Conservation (phyloP, 139 green algal genomes). For the Trebouxia sp. region DNA sequence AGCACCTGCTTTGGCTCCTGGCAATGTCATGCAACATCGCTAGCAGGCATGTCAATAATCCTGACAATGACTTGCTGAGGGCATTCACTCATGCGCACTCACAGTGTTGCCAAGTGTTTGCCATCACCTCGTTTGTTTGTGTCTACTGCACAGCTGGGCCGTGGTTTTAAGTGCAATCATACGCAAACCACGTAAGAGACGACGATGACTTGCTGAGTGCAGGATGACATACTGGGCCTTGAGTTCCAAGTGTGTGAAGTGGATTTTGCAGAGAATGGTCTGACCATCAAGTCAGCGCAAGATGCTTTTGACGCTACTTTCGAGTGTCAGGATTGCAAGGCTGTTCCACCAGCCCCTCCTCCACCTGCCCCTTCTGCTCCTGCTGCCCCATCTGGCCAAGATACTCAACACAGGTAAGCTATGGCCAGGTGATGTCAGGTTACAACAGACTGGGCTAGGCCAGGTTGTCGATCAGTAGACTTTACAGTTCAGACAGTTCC, state of each 20-base stretch:
- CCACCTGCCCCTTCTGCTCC: not conserved
- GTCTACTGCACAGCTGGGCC: too few species aligned
- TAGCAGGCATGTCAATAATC: not conserved
- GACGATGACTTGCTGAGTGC: too few species aligned
- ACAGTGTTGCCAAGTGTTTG: too few species aligned
- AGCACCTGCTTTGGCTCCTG: too few species aligned
- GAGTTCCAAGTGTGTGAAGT: slow-evolving; percentile 30
- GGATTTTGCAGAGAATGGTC: not conserved
- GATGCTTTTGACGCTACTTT: slow-evolving; percentile 4
- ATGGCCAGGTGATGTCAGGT: too few species aligned
- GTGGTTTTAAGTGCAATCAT: too few species aligned
- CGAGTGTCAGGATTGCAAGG: not conserved
- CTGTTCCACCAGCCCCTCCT: not conserved
- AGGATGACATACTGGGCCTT: slow-evolving; percentile 27
- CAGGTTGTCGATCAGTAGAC: too few species aligned
- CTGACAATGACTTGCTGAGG: not conserved
- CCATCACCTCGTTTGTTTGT: too few species aligned
- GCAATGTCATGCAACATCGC: not conserved
- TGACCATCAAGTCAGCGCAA: not conserved
- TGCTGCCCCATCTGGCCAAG: not conserved
- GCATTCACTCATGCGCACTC: too few species aligned
- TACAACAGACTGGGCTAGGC: too few species aligned
- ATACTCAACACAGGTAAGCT: not conserved
- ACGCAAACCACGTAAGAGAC: too few species aligned
- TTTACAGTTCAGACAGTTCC: too few species aligned